Conservation (phyloP, 768 basidiomycete genomes). For the Crucibulum laeve region DNA sequence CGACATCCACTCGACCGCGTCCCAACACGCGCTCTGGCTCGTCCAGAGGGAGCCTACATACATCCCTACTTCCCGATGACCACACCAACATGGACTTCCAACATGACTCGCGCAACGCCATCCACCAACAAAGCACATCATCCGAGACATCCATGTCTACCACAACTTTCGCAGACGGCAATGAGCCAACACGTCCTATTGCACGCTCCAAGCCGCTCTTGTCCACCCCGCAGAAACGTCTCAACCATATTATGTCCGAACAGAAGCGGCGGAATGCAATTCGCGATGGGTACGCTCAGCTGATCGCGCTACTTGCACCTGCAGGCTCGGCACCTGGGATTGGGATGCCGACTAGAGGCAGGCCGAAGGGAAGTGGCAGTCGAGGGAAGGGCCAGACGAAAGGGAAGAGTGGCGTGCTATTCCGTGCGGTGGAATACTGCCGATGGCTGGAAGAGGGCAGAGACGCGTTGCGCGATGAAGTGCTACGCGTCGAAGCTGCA, state of each 20-base stretch:
- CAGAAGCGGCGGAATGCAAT: constrained; percentile 92
- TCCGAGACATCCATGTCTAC: constrained; percentile 24
- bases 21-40: constrained; percentile 21
- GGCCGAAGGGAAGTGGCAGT: constrained; percentile 76
- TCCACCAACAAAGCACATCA: constrained; percentile 19
- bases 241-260: constrained; percentile 93
- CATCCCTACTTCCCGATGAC: constrained; percentile 16
- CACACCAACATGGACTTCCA: constrained; percentile 7
- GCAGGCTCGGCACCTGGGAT: constrained; percentile 63
- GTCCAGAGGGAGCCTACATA: constrained; percentile 18
- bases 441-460: constrained; percentile 84
- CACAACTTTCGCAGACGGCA: neutral
- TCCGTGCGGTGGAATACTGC: constrained; percentile 83
- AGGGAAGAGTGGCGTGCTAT: constrained; percentile 87
- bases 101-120: constrained; percentile 15
- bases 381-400: constrained; percentile 66
- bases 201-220: constrained; percentile 59
- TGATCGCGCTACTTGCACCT: constrained; percentile 79
- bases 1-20: constrained; percentile 29
- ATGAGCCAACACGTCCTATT: neutral
- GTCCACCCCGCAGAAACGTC: constrained; percentile 80
- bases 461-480: constrained; percentile 65
- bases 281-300: constrained; percentile 82
- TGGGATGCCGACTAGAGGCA: constrained; percentile 71
- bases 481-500: constrained; percentile 60